Evolutionary conservation across 1,284 basidiomycete genomes (phyloP).

Genomic region (Leccinum subfulvum): DNA sequence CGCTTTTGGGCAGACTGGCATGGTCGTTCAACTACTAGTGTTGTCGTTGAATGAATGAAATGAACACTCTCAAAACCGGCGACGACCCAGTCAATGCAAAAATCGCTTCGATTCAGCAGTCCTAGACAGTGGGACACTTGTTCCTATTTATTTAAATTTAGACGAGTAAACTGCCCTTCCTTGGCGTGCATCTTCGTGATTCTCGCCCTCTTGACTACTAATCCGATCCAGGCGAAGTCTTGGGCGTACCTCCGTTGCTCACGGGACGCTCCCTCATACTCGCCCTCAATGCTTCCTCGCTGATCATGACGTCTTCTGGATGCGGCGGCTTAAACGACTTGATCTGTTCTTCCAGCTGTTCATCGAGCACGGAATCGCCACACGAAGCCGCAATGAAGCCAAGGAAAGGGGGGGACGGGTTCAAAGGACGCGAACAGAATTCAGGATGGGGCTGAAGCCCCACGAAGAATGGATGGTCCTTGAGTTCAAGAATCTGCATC

Average conservation of each 20-base stretch:
- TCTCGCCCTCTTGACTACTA: conserved; percentile 12
- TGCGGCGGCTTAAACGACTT: conserved; percentile 50
- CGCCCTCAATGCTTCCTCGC: conserved; percentile 42
- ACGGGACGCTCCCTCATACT: conserved; percentile 33
- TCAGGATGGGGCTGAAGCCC: conserved; percentile 95
- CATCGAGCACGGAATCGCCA: conserved; percentile 53
- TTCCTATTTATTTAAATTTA: conserved; percentile 4
- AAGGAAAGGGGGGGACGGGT: conserved; percentile 96
- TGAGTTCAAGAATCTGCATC: conserved; percentile 95
- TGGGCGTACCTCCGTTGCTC: conserved; percentile 23
- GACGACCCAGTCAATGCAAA: neutral
- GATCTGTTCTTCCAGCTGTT: conserved; percentile 73
- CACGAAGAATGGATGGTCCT: conserved; percentile 92
- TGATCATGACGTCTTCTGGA: conserved; percentile 49
- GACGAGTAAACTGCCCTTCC: neutral
- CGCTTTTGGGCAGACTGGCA: too few relatives aligned
- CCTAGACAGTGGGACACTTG: neutral
- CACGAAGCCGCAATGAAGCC: conserved; percentile 91
- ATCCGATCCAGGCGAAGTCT: conserved; percentile 22
- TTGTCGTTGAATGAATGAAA: neutral
- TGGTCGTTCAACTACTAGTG: neutral
- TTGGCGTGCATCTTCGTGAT: neutral
- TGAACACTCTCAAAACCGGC: neutral
- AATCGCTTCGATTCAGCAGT: conserved; percentile 4
- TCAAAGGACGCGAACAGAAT: conserved; percentile 97